Evolutionary conservation across 1,284 basidiomycete species (phyloP).

Genomic region (Sphaerobolus stellatus): DNA sequence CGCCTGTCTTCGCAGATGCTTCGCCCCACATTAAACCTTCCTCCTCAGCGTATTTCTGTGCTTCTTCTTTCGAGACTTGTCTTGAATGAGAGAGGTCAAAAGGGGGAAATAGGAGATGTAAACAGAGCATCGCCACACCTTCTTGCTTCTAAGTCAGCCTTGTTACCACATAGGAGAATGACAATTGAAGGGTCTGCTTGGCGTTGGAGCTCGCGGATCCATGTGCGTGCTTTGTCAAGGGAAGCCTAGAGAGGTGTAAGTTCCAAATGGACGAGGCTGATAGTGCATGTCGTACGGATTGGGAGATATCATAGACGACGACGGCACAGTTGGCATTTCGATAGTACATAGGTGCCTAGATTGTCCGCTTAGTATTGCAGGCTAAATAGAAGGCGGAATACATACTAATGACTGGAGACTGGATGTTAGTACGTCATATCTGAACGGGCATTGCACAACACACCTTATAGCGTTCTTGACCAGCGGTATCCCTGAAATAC

Average conservation of each 20-base stretch:
- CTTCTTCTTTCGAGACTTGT: conserved; percentile 81
- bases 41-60: conserved; percentile 91
- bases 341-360: conserved; percentile 91
- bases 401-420: conserved; percentile 59
- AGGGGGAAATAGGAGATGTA: conserved; percentile 15
- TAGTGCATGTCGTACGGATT: conserved; percentile 49
- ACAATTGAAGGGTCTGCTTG: conserved; percentile 97
- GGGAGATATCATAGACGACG: conserved; percentile 87
- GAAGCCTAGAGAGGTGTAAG: conserved; percentile 41
- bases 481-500: conserved; percentile 78
- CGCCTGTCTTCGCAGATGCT: conserved; percentile 92
- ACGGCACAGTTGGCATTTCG: conserved; percentile 87
- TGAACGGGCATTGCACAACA: conserved; percentile 26
- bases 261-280: conserved; percentile 13
- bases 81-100: conserved; percentile 1
- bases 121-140: conserved; percentile 33
- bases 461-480: conserved; percentile 91
- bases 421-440: conserved; percentile 22
- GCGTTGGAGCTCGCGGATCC: conserved; percentile 95
- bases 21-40: conserved; percentile 96
- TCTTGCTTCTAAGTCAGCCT: conserved; percentile 80
- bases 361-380: conserved; percentile 12
- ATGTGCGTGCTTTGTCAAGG: conserved; percentile 93
- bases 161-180: conserved; percentile 95
- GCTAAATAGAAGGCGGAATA: conserved; percentile 16